phyloP scores from a whole-genome alignment of 768 basidiomycete genomes.

The Russula abietina region DNA sequence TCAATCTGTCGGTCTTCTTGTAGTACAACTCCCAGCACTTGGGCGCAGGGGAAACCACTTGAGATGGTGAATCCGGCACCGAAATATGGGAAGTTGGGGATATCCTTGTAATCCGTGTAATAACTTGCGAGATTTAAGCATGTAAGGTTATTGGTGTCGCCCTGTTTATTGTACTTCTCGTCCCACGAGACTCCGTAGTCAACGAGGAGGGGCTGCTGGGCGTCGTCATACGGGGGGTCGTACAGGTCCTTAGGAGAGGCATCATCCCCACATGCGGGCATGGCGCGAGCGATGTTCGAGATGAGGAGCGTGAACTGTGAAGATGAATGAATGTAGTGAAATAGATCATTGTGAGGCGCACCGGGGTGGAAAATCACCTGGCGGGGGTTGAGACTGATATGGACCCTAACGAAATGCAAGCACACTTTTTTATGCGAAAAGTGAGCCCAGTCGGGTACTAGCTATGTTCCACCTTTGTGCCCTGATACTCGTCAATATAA shows the following conservation, averaged over 20 bases:
- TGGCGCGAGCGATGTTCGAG: background rate
- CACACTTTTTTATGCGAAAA: background rate
- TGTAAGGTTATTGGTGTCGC: no score
- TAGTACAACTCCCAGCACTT: no score
- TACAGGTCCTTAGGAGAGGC: background rate
- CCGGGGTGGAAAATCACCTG: background rate
- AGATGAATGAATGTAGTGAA: background rate
- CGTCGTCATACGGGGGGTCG: background rate
- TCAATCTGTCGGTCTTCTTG: no score
- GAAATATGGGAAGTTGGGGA: no score
- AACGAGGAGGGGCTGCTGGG: background rate
- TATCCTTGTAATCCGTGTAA: no score
- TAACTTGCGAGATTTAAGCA: no score
- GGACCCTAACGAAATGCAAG: background rate
- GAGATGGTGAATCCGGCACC: no score
- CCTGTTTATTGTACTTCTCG: constrained; percentile 34
- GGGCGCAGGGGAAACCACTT: no score
- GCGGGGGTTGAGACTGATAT: background rate
- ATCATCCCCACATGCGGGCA: background rate
- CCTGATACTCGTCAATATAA: background rate
- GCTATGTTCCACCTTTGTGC: no score
- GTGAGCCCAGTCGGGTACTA: no score
- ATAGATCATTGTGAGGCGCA: background rate
- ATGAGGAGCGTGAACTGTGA: constrained; percentile 2
- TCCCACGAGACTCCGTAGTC: no score